These are phyloP conservation scores for Cetraspora pellucida DNA, from an alignment of 192 early-diverging fungal species.

Conservation along the genomic window DNA sequence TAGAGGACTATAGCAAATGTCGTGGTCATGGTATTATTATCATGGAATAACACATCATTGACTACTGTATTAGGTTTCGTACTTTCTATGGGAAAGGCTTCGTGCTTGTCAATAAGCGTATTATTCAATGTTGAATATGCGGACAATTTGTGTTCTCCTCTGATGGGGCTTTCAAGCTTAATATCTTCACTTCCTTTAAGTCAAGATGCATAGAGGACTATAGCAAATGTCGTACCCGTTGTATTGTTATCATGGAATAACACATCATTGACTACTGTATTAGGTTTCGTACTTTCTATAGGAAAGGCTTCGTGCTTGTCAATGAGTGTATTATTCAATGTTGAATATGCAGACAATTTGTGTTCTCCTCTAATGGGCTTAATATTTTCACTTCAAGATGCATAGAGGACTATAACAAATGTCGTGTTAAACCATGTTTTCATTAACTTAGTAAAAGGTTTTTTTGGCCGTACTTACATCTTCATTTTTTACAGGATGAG, in stretches of 20 bases:
- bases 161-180: constrained; percentile 14
- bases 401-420: constrained; percentile 17
- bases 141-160: constrained; percentile 15
- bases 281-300: constrained; percentile 20
- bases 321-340: constrained; percentile 31
- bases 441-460: constrained; percentile 18
- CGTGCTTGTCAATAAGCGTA: background rate
- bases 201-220: constrained; percentile 15
- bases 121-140: background rate
- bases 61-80: no score
- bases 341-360: constrained; percentile 21
- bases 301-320: constrained; percentile 27
- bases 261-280: constrained; percentile 14
- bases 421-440: constrained; percentile 23
- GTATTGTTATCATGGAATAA: constrained; percentile 8
- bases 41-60: no score
- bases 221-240: constrained; percentile 9
- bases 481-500: constrained; percentile 6
- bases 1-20: no score
- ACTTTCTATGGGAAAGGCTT: no score
- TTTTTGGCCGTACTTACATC: constrained; percentile 10
- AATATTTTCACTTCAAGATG: background rate
- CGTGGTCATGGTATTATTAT: no score
- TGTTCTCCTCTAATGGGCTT: background rate
- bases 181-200: constrained; percentile 23